Base-by-base conservation (phyloP, 495 filamentous ascomycete species). In the Penicillium maclennaniae region DNA sequence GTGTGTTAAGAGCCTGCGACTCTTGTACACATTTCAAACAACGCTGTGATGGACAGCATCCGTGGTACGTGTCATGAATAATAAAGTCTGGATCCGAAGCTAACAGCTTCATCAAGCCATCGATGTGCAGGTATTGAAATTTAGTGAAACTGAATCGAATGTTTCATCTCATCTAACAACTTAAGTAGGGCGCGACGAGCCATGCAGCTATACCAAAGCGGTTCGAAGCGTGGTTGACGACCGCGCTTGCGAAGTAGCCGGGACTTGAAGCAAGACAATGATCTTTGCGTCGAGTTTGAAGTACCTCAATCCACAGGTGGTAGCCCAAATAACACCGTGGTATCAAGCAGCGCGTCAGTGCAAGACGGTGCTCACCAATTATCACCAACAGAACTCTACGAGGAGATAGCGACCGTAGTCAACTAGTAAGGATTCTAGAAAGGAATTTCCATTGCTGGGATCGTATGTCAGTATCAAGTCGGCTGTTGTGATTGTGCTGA, bases 401-500 rank as follows among this genome's bases (percentile, higher is more conserved):
- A 81, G 69, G 3, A 81, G 61, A 47, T 79, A 72, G 12, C 71
- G 62, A 12, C 69, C 72, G 39, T 68, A 76, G 45, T 75, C 72
- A n/a, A 79, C 71, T 2, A 79, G 54, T 17, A 78, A 56, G 0
- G 63, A 63, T 49, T 79, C 76, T 0, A 79, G 37, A 21, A 68
- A 79, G 0, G 76, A 75, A 36, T 79, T 65, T 0, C 76, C 72
- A 1, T 58, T 49, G 2, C 42, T 31, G 6, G 53, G 55, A 55
- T 40, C 28, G 26, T 77, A 79, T 9, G 50, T 49, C 1, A 56
- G 39, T 31, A 80, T 58, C 2, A 79, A 44, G 6, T 67, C 53
- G 25, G 75, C 59, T 7, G 70, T 73, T 41, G 71, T 68, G n/a
- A 67, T 55, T 1, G 49, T 52, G 3, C 55, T 48, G 0, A 77